These are phyloP conservation scores for Achaetomiella virescens DNA, from an alignment of 495 filamentous ascomycete species.

Conservation along the genomic window DNA sequence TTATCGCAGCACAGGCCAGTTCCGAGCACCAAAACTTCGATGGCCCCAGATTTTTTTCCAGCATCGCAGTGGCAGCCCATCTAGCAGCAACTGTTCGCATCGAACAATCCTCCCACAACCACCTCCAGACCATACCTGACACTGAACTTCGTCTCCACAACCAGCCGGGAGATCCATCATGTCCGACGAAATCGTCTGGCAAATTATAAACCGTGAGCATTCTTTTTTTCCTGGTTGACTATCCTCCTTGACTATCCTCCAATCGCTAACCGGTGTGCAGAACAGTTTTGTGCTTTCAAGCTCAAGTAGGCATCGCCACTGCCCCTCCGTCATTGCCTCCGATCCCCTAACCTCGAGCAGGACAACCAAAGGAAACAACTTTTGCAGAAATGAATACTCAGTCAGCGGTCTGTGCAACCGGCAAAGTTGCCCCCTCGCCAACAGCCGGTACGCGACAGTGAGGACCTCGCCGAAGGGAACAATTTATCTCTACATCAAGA, in stretches of 20 bases:
- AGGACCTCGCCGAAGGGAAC: conserved; percentile 71
- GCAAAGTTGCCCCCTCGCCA: conserved; percentile 92
- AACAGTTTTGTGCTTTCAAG: conserved; percentile 96
- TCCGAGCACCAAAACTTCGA: conserved; percentile 8
- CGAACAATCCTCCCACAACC: neutral
- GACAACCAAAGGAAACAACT: conserved; percentile 86
- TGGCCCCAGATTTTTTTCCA: conserved; percentile 14
- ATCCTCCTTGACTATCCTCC: neutral
- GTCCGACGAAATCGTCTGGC: conserved; percentile 96
- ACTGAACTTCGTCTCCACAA: neutral
- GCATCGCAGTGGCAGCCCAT: conserved; percentile 10
- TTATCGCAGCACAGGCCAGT: neutral
- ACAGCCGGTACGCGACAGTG: conserved; percentile 90
- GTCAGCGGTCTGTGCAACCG: conserved; percentile 90
- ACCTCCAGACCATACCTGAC: neutral
- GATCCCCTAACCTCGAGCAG: conserved; percentile 35
- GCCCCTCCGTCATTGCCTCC: conserved; percentile 9
- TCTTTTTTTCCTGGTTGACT: no score
- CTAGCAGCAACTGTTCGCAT: neutral
- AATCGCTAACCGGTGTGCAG: conserved; percentile 28
- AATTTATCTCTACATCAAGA: conserved; percentile 97
- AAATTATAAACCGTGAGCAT: conserved; percentile 33
- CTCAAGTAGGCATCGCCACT: conserved; percentile 61
- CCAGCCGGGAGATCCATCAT: conserved; percentile 9
- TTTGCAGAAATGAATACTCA: conserved; percentile 83